Percentiles rank a stretch among this genome's conserved stretches.
Evolutionary conservation across 805 yeast species (phyloP).

Genomic region (Yarrowia sp.): DNA sequence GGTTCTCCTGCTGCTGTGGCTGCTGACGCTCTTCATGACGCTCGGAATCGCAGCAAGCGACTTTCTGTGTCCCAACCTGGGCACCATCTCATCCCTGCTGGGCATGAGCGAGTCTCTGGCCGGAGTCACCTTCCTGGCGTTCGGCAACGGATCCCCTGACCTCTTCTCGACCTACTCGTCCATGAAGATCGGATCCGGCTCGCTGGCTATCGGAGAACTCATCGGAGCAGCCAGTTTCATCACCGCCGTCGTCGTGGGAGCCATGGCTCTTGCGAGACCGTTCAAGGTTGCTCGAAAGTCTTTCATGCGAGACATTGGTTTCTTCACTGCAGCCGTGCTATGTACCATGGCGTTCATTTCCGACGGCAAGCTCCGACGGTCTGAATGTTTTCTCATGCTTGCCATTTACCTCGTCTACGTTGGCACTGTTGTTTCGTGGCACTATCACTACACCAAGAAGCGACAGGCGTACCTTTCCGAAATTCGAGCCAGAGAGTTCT

Average conservation of each 20-base stretch:
- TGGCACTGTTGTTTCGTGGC: conserved; percentile 46
- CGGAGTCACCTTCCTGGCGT: conserved; percentile 82
- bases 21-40: conserved; percentile 52
- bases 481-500: conserved; percentile 32
- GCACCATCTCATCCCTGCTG: conserved; percentile 58
- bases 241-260: conserved; percentile 74
- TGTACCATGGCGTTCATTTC: conserved; percentile 52
- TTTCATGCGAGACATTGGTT: conserved; percentile 60
- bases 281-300: conserved; percentile 48
- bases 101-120: conserved; percentile 72
- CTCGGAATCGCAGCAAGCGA: conserved; percentile 82
- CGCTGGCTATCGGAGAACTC: conserved; percentile 86
- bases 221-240: conserved; percentile 87
- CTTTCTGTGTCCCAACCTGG: conserved; percentile 74
- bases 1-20: conserved; percentile 33
- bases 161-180: conserved; percentile 82
- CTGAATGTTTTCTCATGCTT: conserved; percentile 60
- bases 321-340: conserved; percentile 53
- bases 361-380: conserved; percentile 53
- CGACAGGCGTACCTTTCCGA: conserved; percentile 30
- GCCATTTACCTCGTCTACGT: conserved; percentile 60
- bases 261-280: conserved; percentile 68
- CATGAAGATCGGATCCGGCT: conserved; percentile 63
- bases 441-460: conserved; percentile 36
- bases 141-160: conserved; percentile 94